Evolutionary conservation across 2,329 filamentous ascomycete species (phyloP).

Genomic region (Pseudomassariella vexata): DNA sequence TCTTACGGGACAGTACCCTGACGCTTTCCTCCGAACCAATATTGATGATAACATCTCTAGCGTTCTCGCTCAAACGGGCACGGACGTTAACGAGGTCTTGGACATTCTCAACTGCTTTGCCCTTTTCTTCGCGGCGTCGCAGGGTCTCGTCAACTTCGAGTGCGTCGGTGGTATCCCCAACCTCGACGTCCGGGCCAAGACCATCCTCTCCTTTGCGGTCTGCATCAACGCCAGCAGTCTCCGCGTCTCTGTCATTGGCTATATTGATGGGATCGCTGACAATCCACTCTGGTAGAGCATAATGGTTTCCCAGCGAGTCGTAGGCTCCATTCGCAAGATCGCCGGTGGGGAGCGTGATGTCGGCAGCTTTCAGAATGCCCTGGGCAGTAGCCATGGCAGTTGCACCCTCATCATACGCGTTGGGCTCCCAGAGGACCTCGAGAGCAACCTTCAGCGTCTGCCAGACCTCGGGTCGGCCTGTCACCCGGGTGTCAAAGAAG

Average conservation of each 20-base stretch:
- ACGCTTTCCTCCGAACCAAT: conserved; percentile 60
- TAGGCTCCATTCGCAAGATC: conserved; percentile 68
- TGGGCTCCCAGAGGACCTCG: conserved; percentile 59
- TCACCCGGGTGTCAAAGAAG: conserved; percentile 88
- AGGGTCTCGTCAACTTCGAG: conserved; percentile 29
- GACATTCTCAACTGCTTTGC: conserved; percentile 48
- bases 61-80: conserved; percentile 61
- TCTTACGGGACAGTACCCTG: conserved; percentile 52
- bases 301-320: conserved; percentile 64
- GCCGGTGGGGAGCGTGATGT: conserved; percentile 68
- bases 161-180: conserved; percentile 20
- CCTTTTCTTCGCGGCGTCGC: conserved; percentile 49
- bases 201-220: conserved; percentile 21
- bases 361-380: conserved; percentile 71
- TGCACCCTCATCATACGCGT: conserved; percentile 24
- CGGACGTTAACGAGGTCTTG: conserved; percentile 51
- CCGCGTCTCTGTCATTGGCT: conserved; percentile 16
- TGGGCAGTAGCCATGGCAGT: conserved; percentile 63
- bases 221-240: conserved; percentile 16
- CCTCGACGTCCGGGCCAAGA: conserved; percentile 18
- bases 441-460: conserved; percentile 64
- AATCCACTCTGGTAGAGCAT: conserved; percentile 62
- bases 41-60: conserved; percentile 55
- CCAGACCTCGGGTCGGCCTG: conserved; percentile 75
- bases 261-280: conserved; percentile 63